A percentile compares a stretch with the other conserved stretches of the same genome.
These are phyloP conservation scores for Rhizoclosmatium hyalinum DNA, from an alignment of 371 early-diverging fungal genomes.

Conservation along the genomic window DNA sequence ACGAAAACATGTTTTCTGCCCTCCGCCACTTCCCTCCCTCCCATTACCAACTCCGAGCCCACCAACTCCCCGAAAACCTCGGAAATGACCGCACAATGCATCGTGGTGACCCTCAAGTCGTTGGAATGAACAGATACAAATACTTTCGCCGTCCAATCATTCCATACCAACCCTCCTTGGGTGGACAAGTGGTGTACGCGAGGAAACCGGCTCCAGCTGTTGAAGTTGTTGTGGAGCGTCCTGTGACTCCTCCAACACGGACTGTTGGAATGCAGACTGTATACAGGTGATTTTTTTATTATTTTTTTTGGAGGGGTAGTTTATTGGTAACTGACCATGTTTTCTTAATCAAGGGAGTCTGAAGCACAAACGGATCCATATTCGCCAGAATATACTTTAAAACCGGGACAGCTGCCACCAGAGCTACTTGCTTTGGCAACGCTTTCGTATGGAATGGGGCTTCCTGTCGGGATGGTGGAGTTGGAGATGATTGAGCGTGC, in stretches of 20 bases:
- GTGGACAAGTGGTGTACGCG: conserved; percentile 54
- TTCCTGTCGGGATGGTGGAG: conserved; percentile 60
- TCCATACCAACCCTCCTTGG: conserved; percentile 56
- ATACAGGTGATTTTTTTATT: conserved; percentile 41
- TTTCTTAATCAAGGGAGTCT: conserved; percentile 50
- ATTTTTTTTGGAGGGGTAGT: not conserved
- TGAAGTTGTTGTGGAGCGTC: conserved; percentile 30
- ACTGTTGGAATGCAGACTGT: conserved; percentile 57
- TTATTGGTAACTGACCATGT: not conserved
- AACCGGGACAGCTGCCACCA: conserved; percentile 44
- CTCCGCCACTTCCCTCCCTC: conserved; percentile 54
- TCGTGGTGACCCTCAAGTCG: conserved; percentile 44
- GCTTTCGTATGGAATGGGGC: conserved; percentile 52
- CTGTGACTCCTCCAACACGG: conserved; percentile 40
- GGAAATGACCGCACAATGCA: conserved; percentile 51
- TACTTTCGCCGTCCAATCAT: conserved; percentile 62
- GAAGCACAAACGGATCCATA: conserved; percentile 68
- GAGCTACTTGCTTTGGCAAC: conserved; percentile 61
- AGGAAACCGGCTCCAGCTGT: conserved; percentile 34
- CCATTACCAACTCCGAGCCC: conserved; percentile 44
- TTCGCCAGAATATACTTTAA: conserved; percentile 59
- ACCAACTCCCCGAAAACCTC: conserved; percentile 39
- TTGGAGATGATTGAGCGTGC: conserved; percentile 68
- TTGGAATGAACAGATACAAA: conserved; percentile 56
- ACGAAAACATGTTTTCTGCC: conserved; percentile 61